phyloP scores from a whole-genome alignment of 2,329 filamentous ascomycete genomes.

The Monilinia aucupariae region DNA sequence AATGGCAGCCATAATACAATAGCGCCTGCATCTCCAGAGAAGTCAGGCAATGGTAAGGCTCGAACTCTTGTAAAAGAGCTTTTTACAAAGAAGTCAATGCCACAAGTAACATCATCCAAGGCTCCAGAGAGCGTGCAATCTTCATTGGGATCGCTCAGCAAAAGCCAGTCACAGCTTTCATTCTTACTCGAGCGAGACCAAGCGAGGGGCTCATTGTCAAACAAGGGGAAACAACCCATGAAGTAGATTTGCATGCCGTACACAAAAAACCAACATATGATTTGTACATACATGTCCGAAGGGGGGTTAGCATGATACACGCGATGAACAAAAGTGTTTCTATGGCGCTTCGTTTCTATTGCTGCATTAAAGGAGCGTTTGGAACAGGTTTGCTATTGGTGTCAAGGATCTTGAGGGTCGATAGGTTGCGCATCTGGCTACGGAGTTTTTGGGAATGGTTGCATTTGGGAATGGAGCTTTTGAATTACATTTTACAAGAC shows the following conservation, averaged over 20 bases:
- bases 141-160: slow-evolving; percentile 42
- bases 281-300: slow-evolving; percentile 13
- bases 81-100: slow-evolving; percentile 30
- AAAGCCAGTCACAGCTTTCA: slow-evolving; percentile 56
- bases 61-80: slow-evolving; percentile 26
- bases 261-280: not conserved
- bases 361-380: slow-evolving; percentile 10
- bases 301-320: not conserved
- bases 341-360: slow-evolving; percentile 10
- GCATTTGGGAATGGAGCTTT: slow-evolving; percentile 16
- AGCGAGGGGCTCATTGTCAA: slow-evolving; percentile 29
- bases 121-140: slow-evolving; percentile 10
- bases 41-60: slow-evolving; percentile 22
- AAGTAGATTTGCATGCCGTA: slow-evolving; percentile 10
- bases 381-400: slow-evolving; percentile 6
- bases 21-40: not conserved
- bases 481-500: not conserved
- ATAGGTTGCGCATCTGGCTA: slow-evolving; percentile 13
- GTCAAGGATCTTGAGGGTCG: slow-evolving; percentile 9
- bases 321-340: slow-evolving; percentile 14
- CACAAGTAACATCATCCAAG: slow-evolving; percentile 7
- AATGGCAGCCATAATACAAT: not conserved
- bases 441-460: slow-evolving; percentile 11
- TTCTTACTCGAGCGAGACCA: slow-evolving; percentile 52
- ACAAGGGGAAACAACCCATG: slow-evolving; percentile 4